These are phyloP conservation scores for Paraconiothyrium brasiliense DNA, from an alignment of 2,329 filamentous ascomycete species.

Conservation along the genomic window DNA sequence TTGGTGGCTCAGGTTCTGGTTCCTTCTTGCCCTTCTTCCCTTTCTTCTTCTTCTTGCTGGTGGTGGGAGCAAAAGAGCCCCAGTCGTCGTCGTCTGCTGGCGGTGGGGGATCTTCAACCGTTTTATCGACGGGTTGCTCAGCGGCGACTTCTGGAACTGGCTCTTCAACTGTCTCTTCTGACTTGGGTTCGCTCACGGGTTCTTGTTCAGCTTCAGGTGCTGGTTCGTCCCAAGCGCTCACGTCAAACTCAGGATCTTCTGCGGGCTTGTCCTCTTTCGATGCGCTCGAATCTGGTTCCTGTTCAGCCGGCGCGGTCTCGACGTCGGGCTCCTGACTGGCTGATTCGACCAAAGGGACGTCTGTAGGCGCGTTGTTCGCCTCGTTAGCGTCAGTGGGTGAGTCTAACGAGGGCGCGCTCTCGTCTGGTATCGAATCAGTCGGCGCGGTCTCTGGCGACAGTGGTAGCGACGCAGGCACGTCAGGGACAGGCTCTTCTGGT, in stretches of 20 bases:
- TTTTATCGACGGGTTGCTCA: background rate
- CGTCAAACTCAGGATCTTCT: constrained; percentile 13
- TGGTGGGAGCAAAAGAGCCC: constrained; percentile 5
- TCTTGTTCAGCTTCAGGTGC: constrained; percentile 6
- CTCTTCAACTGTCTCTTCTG: constrained; percentile 4
- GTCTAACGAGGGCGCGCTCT: constrained; percentile 26
- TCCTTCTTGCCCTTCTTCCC: constrained; percentile 16
- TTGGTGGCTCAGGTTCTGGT: constrained; percentile 3
- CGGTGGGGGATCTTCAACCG: constrained; percentile 1
- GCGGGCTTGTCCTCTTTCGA: constrained; percentile 19
- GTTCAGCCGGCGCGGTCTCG: constrained; percentile 19
- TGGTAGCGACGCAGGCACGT: constrained; percentile 27
- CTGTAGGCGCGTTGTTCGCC: constrained; percentile 27
- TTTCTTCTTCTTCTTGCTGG: constrained; percentile 16
- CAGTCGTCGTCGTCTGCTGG: constrained; percentile 19
- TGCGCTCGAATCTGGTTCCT: constrained; percentile 16
- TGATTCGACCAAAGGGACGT: constrained; percentile 31
- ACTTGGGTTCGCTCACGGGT: background rate
- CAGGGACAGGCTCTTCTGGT: constrained; percentile 33
- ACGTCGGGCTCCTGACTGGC: constrained; percentile 18
- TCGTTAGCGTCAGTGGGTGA: constrained; percentile 27
- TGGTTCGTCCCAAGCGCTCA: constrained; percentile 9
- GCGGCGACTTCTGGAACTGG: background rate
- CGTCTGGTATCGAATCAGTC: constrained; percentile 29
- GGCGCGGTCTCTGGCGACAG: constrained; percentile 30